Evolutionary conservation across 1,139 yeast genomes (phyloP).

Genomic region (Kodamaea arcana): DNA sequence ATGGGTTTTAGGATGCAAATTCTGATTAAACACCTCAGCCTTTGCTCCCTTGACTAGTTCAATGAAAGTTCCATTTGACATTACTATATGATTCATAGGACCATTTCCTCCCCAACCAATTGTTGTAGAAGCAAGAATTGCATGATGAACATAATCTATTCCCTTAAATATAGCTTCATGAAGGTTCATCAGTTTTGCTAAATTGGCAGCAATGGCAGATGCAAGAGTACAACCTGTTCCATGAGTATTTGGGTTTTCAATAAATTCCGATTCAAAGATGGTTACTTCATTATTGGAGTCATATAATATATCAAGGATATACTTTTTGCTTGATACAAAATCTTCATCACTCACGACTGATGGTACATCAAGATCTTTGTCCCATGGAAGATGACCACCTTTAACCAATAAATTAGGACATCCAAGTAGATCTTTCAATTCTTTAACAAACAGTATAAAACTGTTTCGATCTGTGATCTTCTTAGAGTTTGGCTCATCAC

Average conservation of each 20-base stretch:
- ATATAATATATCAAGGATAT: conserved; percentile 56
- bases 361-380: conserved; percentile 15
- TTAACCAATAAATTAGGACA: conserved; percentile 62
- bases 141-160: conserved; percentile 64
- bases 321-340: conserved; percentile 8
- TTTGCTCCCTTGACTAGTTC: too few species aligned
- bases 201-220: conserved; percentile 72
- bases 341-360: conserved; percentile 11
- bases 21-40: too few species aligned
- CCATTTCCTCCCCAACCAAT: conserved; percentile 63
- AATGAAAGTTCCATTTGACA: too few species aligned
- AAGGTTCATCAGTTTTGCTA: conserved; percentile 52
- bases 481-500: conserved; percentile 8
- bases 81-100: conserved; percentile 58
- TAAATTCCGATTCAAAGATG: conserved; percentile 46
- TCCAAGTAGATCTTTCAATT: conserved; percentile 37
- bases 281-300: conserved; percentile 38
- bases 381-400: conserved; percentile 77
- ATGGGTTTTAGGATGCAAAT: too few species aligned
- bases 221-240: conserved; percentile 93
- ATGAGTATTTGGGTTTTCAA: conserved; percentile 60
- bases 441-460: conserved; percentile 37
- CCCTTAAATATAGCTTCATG: conserved; percentile 50
- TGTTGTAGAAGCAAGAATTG: conserved; percentile 37
- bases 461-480: conserved; percentile 26